phyloP scores from a whole-genome alignment of 1,284 basidiomycete genomes.

The Moesziomyces antarcticus region DNA sequence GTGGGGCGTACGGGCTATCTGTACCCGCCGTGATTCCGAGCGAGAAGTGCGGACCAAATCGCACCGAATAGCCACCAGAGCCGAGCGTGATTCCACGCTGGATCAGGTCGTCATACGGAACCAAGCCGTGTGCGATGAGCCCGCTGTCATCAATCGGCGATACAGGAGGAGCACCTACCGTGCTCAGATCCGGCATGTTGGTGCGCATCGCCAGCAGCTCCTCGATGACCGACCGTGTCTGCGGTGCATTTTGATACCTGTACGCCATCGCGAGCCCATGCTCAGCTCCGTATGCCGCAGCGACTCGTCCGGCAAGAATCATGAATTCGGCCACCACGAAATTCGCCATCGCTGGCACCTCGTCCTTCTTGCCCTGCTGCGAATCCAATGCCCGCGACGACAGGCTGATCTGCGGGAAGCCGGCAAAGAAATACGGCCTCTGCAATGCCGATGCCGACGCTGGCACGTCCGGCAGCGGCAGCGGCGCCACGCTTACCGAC shows the following conservation, averaged over 20 bases:
- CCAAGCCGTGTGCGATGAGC: conserved; percentile 26
- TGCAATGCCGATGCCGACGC: conserved; percentile 1
- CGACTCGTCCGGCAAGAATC: conserved; percentile 82
- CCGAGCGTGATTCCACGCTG: conserved; percentile 15
- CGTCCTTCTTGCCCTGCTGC: background rate
- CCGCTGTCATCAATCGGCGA: conserved; percentile 2
- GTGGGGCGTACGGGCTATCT: background rate
- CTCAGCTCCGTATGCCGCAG: conserved; percentile 78
- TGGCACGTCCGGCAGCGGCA: conserved; percentile 24
- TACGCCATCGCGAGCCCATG: conserved; percentile 77
- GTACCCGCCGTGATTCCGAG: conserved; percentile 75
- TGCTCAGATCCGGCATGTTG: conserved; percentile 45
- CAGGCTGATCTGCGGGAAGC: conserved; percentile 45
- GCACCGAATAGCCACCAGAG: conserved; percentile 15
- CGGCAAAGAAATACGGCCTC: conserved; percentile 47
- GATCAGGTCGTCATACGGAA: conserved; percentile 30
- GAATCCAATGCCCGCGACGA: background rate
- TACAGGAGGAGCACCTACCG: conserved; percentile 16
- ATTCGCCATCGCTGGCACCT: too few relatives aligned
- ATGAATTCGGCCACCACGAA: conserved; percentile 70
- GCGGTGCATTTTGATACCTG: conserved; percentile 71
- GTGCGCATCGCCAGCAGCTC: conserved; percentile 61
- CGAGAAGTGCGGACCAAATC: conserved; percentile 76
- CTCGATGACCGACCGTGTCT: conserved; percentile 37
- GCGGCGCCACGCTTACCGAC: conserved; percentile 19